Conservation (phyloP, 345 rosid genomes). For the Carallia brachiata region DNA sequence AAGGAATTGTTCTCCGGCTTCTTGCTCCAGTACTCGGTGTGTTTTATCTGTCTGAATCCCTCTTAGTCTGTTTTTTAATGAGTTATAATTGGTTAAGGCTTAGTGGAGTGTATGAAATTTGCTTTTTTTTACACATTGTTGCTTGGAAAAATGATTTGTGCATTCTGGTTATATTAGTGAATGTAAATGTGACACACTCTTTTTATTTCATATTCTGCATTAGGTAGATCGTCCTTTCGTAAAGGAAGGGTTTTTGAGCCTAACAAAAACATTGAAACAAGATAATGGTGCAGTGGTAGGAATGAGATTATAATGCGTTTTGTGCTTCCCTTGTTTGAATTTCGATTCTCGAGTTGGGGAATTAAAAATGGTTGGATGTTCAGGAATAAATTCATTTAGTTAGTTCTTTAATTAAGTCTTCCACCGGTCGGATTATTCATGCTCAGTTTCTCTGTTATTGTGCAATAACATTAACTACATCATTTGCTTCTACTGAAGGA, state of each 20-base stretch:
- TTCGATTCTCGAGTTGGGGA: not conserved
- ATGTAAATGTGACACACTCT: no score
- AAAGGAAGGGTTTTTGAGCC: no score
- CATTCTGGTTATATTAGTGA: no score
- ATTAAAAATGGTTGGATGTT: not conserved
- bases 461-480: not conserved
- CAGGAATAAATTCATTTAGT: not conserved
- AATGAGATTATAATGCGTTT: not conserved
- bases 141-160: no score
- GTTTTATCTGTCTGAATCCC: conserved; percentile 6
- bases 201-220: no score
- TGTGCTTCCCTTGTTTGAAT: not conserved
- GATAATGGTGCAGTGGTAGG: no score
- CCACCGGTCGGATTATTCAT: not conserved
- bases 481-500: no score
- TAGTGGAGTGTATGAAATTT: no score
- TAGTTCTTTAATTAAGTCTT: not conserved
- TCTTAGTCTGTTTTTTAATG: not conserved
- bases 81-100: not conserved
- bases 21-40: conserved; percentile 79
- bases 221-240: no score
- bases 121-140: no score
- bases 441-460: not conserved
- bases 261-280: no score
- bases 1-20: conserved; percentile 74